Evolutionary conservation across 148 eudicot genomes (phyloP).

Genomic region (Fallopia convolvulus): DNA sequence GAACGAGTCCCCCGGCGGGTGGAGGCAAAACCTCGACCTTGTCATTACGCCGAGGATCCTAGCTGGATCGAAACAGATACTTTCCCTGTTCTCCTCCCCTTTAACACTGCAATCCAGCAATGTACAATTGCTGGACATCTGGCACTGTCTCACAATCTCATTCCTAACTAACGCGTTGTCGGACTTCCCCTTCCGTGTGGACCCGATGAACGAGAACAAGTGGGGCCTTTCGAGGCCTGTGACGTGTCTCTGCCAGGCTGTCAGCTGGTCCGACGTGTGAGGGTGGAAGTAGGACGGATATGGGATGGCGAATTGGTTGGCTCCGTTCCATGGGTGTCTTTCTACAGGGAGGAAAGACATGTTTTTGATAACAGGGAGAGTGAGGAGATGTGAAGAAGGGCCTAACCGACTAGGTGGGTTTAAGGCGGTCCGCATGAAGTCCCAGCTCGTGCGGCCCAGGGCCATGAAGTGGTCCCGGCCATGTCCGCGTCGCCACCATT

Average conservation of each 20-base stretch:
- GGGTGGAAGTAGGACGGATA: slow-evolving; percentile 95
- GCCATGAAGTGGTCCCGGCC: slow-evolving; percentile 68
- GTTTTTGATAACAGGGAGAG: slow-evolving; percentile 48
- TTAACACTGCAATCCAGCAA: slow-evolving; percentile 17
- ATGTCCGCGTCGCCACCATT: slow-evolving; percentile 28
- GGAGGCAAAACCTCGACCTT: slow-evolving; percentile 43
- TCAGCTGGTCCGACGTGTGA: slow-evolving; percentile 20
- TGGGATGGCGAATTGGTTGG: slow-evolving; percentile 51
- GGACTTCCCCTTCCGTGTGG: slow-evolving; percentile 17
- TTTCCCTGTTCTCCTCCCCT: slow-evolving; percentile 9
- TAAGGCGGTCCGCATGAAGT: slow-evolving; percentile 54
- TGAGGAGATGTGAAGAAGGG: slow-evolving; percentile 59
- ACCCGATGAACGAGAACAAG: slow-evolving; percentile 35
- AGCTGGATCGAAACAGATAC: slow-evolving; percentile 26
- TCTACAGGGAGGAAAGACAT: slow-evolving; percentile 48
- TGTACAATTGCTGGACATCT: slow-evolving; percentile 34
- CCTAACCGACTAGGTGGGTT: slow-evolving; percentile 25
- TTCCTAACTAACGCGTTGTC: slow-evolving; percentile 26
- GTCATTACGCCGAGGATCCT: slow-evolving; percentile 25
- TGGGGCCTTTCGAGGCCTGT: slow-evolving; percentile 26
- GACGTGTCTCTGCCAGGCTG: slow-evolving; percentile 53
- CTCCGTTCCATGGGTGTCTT: slow-evolving; percentile 27
- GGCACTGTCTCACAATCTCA: slow-evolving; percentile 22
- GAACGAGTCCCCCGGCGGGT: slow-evolving; percentile 51
- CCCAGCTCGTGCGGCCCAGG: slow-evolving; percentile 75